Percentiles rank a stretch among this genome's conserved stretches.
phyloP scores from a whole-genome alignment of 2,329 filamentous ascomycete species.

The Nemania sp. region DNA sequence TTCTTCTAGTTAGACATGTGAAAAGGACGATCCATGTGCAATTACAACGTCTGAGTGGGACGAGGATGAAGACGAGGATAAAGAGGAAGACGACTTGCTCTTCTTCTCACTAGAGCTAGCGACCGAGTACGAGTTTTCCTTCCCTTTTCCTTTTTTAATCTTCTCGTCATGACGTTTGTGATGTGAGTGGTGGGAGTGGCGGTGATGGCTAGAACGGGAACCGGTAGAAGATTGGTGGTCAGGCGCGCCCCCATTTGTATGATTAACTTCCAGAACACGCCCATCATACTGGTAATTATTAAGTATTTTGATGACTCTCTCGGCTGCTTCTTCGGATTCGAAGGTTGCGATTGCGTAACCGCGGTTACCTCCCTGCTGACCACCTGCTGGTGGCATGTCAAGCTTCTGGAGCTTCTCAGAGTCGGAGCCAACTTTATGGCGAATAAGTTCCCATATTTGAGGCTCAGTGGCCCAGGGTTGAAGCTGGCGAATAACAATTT shows the following conservation, averaged over 20 bases:
- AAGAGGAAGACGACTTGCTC: slow-evolving; percentile 32
- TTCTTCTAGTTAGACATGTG: slow-evolving; percentile 26
- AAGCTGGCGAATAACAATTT: slow-evolving; percentile 50
- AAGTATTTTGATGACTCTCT: slow-evolving; percentile 45
- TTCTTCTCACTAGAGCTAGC: slow-evolving; percentile 40
- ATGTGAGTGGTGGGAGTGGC: slow-evolving; percentile 30
- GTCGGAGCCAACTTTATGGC: slow-evolving; percentile 44
- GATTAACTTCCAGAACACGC: slow-evolving; percentile 42
- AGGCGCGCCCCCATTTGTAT: slow-evolving; percentile 49
- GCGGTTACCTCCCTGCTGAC: slow-evolving; percentile 41
- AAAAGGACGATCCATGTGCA: slow-evolving; percentile 44
- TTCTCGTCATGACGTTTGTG: slow-evolving; percentile 36
- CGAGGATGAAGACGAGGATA: slow-evolving; percentile 33
- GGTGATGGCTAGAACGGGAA: slow-evolving; percentile 31
- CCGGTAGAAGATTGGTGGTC: slow-evolving; percentile 39
- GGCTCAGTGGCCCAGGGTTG: slow-evolving; percentile 42
- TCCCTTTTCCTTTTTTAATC: slow-evolving; percentile 43
- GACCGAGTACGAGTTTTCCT: slow-evolving; percentile 38
- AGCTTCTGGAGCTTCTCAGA: slow-evolving; percentile 46
- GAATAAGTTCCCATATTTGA: slow-evolving; percentile 48
- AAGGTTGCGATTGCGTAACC: slow-evolving; percentile 49
- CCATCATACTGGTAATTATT: slow-evolving; percentile 47
- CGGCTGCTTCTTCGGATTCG: slow-evolving; percentile 46
- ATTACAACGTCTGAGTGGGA: slow-evolving; percentile 46
- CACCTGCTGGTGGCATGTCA: slow-evolving; percentile 44